Evolutionary conservation across 169 alveolate species (phyloP).

Genomic region (Plasmodium adleri): DNA sequence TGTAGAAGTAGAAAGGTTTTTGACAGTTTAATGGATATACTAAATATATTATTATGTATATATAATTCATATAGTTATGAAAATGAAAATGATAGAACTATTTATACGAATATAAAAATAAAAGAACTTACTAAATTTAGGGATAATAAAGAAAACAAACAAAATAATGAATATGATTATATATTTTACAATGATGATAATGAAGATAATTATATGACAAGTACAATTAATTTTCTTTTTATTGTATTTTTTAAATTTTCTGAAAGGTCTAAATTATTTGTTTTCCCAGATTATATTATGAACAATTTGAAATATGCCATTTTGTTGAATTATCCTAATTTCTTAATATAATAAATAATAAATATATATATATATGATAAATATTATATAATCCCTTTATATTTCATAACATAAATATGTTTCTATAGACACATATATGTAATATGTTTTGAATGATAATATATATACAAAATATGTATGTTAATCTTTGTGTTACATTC

Average conservation of each 20-base stretch:
- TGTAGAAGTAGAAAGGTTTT: slow-evolving; percentile 37
- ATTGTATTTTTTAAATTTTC: slow-evolving; percentile 55
- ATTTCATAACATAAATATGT: too few relatives aligned
- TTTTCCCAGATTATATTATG: slow-evolving; percentile 57
- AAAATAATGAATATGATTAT: too few relatives aligned
- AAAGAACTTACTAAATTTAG: slow-evolving; percentile 1
- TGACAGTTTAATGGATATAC: slow-evolving; percentile 61
- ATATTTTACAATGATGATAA: background rate
- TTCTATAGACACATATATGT: too few relatives aligned
- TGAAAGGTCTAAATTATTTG: slow-evolving; percentile 35
- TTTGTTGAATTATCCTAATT: slow-evolving; percentile 58
- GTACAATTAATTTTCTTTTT: slow-evolving; percentile 20
- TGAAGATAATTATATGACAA: background rate
- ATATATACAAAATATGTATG: too few relatives aligned
- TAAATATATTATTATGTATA: slow-evolving; percentile 63
- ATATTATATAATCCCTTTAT: too few relatives aligned
- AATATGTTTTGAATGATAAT: too few relatives aligned
- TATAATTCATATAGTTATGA: slow-evolving; percentile 52
- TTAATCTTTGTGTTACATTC: too few relatives aligned
- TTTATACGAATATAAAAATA: slow-evolving; percentile 30
- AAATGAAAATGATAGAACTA: slow-evolving; percentile 35
- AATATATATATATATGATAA: too few relatives aligned
- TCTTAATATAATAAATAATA: slow-evolving; percentile 11
- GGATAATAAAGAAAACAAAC: too few relatives aligned
- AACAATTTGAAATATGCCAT: slow-evolving; percentile 67